A percentile compares a stretch with the other conserved stretches of the same genome.
Evolutionary conservation across 306 rosid genomes (phyloP).

Genomic region (Lathyrus oleraceus): DNA sequence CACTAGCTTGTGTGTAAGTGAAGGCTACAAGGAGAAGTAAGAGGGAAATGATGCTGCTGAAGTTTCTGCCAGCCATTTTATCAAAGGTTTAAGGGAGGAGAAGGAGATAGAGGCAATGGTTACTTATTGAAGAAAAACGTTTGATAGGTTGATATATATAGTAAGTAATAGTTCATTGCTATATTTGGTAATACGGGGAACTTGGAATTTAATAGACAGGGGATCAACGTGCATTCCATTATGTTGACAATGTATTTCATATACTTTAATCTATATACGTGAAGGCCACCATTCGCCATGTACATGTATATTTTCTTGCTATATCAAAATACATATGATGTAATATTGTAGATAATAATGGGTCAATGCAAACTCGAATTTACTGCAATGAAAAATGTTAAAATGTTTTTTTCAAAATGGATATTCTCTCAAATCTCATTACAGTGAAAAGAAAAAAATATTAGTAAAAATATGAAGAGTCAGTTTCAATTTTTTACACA

Average conservation of each 20-base stretch:
- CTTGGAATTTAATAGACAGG: background rate
- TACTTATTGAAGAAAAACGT: conserved; percentile 26
- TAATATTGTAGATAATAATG: background rate
- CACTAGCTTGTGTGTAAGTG: conserved; percentile 39
- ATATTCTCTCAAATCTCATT: no score
- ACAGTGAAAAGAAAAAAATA: no score
- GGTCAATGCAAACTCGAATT: background rate
- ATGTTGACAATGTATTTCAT: conserved; percentile 42
- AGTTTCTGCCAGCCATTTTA: conserved; percentile 56
- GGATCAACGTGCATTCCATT: conserved; percentile 59
- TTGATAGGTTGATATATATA: conserved; percentile 33
- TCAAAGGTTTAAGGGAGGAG: conserved; percentile 2
- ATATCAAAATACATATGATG: background rate
- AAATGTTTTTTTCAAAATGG: no score
- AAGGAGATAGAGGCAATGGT: conserved; percentile 19
- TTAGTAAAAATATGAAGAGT: no score
- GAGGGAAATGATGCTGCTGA: conserved; percentile 41
- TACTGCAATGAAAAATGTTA: background rate
- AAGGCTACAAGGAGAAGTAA: conserved; percentile 46
- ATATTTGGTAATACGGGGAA: background rate
- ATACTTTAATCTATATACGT: conserved; percentile 41
- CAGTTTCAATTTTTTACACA: no score
- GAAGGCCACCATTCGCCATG: conserved; percentile 47
- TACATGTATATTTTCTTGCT: conserved; percentile 1
- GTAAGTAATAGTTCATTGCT: conserved; percentile 21